Percentiles rank a stretch among this genome's conserved stretches.
Evolutionary conservation across 78 protist genomes (phyloP).

Genomic region (Emiliania huxleyi): DNA sequence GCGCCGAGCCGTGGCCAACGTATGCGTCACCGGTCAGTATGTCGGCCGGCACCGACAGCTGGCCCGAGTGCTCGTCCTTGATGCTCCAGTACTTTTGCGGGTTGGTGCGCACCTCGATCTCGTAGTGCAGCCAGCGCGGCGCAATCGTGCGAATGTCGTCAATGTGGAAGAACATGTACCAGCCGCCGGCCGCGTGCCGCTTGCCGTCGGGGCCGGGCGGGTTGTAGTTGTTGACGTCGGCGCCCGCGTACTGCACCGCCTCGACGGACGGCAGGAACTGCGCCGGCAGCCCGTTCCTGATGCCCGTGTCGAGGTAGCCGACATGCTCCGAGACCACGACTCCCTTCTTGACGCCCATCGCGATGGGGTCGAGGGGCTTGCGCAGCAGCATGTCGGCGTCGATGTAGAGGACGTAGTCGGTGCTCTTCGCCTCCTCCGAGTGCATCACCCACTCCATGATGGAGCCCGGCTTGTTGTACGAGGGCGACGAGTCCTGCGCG

Average conservation of each 20-base stretch:
- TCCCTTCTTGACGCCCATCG: background rate
- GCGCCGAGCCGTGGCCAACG: background rate
- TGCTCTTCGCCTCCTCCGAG: background rate
- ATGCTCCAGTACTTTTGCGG: background rate
- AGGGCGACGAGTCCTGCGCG: background rate
- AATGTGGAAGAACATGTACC: background rate
- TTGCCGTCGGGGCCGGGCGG: background rate
- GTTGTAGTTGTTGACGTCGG: background rate
- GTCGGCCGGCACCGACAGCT: background rate
- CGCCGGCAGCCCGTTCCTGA: background rate
- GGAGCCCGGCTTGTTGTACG: constrained; percentile 29
- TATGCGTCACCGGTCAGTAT: background rate
- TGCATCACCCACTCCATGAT: background rate
- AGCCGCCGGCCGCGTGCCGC: background rate
- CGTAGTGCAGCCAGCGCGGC: constrained; percentile 7
- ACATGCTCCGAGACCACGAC: background rate
- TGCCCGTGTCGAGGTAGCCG: background rate
- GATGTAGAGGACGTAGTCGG: background rate
- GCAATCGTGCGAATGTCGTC: background rate
- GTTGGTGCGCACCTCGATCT: background rate
- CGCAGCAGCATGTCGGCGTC: constrained; percentile 16
- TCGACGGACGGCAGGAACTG: background rate
- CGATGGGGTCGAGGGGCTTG: background rate
- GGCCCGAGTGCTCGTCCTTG: background rate
- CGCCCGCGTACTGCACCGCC: background rate